Conservation (phyloP, 495 filamentous ascomycete genomes). For the Neurospora sp. region DNA sequence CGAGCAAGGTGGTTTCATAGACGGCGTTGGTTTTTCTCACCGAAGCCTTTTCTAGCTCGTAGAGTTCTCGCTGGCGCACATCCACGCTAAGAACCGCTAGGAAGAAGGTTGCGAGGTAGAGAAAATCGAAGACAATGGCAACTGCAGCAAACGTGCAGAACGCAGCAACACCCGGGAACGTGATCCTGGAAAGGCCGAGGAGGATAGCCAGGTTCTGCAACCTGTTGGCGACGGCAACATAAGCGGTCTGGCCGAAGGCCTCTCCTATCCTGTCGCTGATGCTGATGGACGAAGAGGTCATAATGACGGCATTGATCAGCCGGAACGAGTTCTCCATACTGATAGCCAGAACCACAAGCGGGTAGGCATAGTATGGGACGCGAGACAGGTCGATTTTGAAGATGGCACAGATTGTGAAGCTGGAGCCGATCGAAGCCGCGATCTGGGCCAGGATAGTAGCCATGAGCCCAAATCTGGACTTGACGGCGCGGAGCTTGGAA, state of each 20-base stretch:
- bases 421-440: conserved; percentile 53
- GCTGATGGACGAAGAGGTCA: conserved; percentile 50
- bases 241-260: conserved; percentile 59
- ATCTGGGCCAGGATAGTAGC: conserved; percentile 58
- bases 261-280: conserved; percentile 51
- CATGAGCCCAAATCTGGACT: conserved; percentile 56
- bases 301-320: conserved; percentile 59
- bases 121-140: conserved; percentile 58
- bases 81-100: conserved; percentile 65
- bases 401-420: conserved; percentile 53
- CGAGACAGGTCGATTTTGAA: conserved; percentile 52
- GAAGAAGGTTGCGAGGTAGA: conserved; percentile 64
- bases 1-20: conserved; percentile 36
- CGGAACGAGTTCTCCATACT: conserved; percentile 65
- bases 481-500: conserved; percentile 53
- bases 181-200: conserved; percentile 43
- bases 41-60: conserved; percentile 37
- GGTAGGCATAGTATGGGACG: conserved; percentile 53
- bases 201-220: conserved; percentile 52
- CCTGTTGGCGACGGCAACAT: conserved; percentile 50
- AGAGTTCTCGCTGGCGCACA: conserved; percentile 57
- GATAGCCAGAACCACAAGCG: conserved; percentile 58
- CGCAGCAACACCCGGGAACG: conserved; percentile 50
- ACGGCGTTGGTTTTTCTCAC: conserved; percentile 20
- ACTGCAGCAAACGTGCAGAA: conserved; percentile 64